Evolutionary conservation across 306 rosid genomes (phyloP).

Genomic region (Echinosophora koreensis): DNA sequence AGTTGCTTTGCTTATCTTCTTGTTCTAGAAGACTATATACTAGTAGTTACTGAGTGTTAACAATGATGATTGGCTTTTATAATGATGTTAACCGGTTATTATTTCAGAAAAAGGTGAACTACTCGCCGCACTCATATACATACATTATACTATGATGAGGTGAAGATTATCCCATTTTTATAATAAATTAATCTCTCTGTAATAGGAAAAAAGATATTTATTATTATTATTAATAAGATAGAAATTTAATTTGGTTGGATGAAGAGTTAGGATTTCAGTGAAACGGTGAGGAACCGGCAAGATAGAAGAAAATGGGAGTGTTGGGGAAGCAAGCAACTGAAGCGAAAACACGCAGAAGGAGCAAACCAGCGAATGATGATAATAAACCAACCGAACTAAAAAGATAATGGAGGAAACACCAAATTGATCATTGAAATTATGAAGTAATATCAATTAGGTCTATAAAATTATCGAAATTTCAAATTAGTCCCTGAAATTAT

Average conservation of each 20-base stretch:
- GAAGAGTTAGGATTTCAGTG: no score
- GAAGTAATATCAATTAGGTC: no score
- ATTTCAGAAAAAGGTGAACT: background rate
- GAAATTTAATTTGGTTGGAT: background rate
- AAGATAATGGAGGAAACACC: no score
- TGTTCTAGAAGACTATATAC: background rate
- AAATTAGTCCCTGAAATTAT: no score
- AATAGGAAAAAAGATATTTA: background rate
- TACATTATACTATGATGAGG: background rate
- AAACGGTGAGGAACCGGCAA: no score
- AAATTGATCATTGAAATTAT: no score
- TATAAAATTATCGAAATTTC: no score
- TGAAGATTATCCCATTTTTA: constrained; percentile 10
- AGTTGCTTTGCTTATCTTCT: background rate
- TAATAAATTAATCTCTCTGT: background rate
- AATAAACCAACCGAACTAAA: no score
- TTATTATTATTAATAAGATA: background rate
- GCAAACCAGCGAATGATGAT: no score
- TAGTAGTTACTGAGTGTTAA: background rate
- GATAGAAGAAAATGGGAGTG: no score
- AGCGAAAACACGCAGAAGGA: no score
- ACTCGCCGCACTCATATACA: background rate
- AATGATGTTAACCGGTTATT: constrained; percentile 4
- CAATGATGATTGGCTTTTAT: background rate
- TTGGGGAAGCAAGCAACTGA: no score